Conservation (phyloP, 305 asterid genomes). For the Salvia sclarea region DNA sequence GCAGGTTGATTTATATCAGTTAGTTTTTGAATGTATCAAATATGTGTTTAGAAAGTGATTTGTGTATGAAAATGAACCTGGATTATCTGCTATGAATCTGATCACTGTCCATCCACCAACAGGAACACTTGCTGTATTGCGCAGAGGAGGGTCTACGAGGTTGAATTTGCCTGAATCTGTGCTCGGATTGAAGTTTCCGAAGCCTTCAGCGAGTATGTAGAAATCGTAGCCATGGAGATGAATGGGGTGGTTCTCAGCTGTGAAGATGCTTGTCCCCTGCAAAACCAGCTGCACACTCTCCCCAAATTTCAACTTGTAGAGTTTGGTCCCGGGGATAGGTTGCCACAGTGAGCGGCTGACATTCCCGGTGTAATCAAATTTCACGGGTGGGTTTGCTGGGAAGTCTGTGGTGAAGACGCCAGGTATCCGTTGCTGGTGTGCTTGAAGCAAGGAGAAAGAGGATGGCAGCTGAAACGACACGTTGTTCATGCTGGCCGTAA, state of each 20-base stretch:
- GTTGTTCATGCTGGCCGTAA: conserved; percentile 72
- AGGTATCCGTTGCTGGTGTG: conserved; percentile 58
- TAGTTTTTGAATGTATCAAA: background rate
- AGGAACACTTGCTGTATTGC: conserved; percentile 80
- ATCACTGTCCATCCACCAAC: conserved; percentile 88
- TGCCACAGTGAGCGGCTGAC: conserved; percentile 71
- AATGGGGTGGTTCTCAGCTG: conserved; percentile 70
- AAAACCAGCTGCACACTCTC: conserved; percentile 63
- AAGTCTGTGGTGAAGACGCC: conserved; percentile 71
- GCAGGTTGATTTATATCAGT: conserved; percentile 1
- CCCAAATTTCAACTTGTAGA: conserved; percentile 52
- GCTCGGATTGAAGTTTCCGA: conserved; percentile 71
- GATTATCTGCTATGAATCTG: conserved; percentile 85
- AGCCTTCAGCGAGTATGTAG: conserved; percentile 66
- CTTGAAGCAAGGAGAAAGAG: conserved; percentile 62
- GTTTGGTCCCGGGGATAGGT: conserved; percentile 51
- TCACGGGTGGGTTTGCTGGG: conserved; percentile 55
- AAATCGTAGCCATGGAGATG: conserved; percentile 83
- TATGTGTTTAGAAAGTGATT: background rate
- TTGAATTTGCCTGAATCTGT: conserved; percentile 62
- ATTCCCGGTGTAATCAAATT: conserved; percentile 64
- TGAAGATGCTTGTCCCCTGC: conserved; percentile 66
- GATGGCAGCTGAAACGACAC: conserved; percentile 62
- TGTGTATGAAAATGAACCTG: conserved; percentile 47
- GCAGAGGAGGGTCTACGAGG: conserved; percentile 68